These are phyloP conservation scores for Aschersonia sp. DNA, from an alignment of 2,329 filamentous ascomycete genomes.

Conservation along the genomic window DNA sequence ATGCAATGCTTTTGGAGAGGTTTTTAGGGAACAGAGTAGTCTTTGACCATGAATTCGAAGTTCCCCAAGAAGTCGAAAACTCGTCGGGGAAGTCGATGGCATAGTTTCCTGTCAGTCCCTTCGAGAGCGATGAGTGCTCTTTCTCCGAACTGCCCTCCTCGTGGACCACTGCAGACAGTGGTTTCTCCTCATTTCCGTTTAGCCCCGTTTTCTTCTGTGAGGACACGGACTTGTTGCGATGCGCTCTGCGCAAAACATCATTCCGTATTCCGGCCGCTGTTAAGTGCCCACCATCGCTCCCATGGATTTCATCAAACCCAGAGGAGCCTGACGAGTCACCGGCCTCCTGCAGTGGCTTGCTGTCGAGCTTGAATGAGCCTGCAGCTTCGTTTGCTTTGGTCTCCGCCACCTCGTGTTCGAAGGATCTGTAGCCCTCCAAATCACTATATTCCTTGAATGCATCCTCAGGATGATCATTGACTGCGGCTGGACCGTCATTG, in stretches of 20 bases:
- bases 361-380: too few relatives aligned
- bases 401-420: background rate
- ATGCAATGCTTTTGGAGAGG: background rate
- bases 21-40: constrained; percentile 11
- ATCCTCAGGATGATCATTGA: constrained; percentile 17
- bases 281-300: constrained; percentile 8
- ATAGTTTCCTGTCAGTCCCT: constrained; percentile 29
- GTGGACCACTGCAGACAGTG: too few relatives aligned
- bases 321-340: too few relatives aligned
- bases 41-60: constrained; percentile 11
- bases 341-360: too few relatives aligned
- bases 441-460: constrained; percentile 22
- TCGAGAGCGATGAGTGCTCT: constrained; percentile 1
- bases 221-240: constrained; percentile 7
- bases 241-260: constrained; percentile 14
- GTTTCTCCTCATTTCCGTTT: too few relatives aligned
- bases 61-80: constrained; percentile 27
- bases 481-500: constrained; percentile 10
- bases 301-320: constrained; percentile 17
- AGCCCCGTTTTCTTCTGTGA: constrained; percentile 4
- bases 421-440: constrained; percentile 15
- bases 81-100: constrained; percentile 38
- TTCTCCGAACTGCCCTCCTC: background rate
- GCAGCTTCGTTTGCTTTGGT: too few relatives aligned
- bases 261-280: constrained; percentile 18